A percentile compares a stretch with the other conserved stretches of the same genome.
These are phyloP conservation scores for Xylariaceae sp. DNA, from an alignment of 2,329 filamentous ascomycete species.

Conservation along the genomic window DNA sequence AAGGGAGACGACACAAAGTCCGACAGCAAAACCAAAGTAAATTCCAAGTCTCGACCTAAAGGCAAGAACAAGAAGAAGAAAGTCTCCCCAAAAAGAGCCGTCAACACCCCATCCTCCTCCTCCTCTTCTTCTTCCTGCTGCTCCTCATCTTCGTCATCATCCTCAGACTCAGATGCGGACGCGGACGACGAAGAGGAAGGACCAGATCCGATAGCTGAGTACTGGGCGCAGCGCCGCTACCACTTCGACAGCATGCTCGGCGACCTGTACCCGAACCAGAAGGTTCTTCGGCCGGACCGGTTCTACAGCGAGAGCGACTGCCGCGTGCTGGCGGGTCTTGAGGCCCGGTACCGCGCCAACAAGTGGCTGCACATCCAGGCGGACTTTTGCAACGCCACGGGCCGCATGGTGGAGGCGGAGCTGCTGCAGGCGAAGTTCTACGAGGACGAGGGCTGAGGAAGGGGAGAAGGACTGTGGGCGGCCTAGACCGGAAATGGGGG, in stretches of 20 bases:
- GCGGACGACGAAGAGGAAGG: not conserved
- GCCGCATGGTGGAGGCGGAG: constrained; percentile 30
- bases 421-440: constrained; percentile 38
- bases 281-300: constrained; percentile 27
- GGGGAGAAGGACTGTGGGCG: not conserved
- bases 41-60: not conserved
- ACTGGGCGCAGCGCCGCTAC: constrained; percentile 24
- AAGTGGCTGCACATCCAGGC: constrained; percentile 36
- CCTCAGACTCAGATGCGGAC: not conserved
- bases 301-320: constrained; percentile 36
- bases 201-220: constrained; percentile 9
- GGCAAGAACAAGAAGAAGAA: constrained; percentile 10
- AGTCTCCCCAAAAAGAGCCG: too few species aligned
- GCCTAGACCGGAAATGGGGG: too few species aligned
- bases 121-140: not conserved
- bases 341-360: constrained; percentile 36
- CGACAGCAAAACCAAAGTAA: not conserved
- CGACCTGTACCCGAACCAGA: constrained; percentile 28
- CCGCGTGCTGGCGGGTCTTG: constrained; percentile 31
- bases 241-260: constrained; percentile 24
- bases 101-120: too few species aligned
- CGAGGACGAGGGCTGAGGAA: constrained; percentile 8
- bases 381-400: constrained; percentile 40
- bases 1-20: not conserved
- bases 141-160: not conserved